Conservation (phyloP, 2,329 filamentous ascomycete species). For the Alternaria angustiovoidea region DNA sequence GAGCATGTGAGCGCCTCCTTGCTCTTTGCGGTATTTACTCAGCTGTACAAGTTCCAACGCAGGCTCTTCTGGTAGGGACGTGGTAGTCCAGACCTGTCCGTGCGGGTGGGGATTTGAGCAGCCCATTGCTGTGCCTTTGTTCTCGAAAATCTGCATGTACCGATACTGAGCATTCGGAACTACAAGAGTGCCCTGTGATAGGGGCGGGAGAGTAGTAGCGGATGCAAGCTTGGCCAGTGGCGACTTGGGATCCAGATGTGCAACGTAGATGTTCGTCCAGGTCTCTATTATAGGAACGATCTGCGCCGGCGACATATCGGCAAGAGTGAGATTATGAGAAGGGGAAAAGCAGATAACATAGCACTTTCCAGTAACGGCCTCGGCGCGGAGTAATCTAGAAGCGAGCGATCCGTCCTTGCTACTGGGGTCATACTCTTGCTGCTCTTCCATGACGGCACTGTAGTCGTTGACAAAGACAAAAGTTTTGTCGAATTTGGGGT, state of each 20-base stretch:
- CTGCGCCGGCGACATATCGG: constrained; percentile 79
- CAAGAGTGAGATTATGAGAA: constrained; percentile 88
- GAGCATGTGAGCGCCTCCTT: constrained; percentile 78
- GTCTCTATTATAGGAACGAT: constrained; percentile 86
- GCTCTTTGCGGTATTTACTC: constrained; percentile 76
- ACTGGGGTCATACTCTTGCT: constrained; percentile 75
- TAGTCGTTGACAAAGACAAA: constrained; percentile 98
- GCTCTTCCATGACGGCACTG: constrained; percentile 92
- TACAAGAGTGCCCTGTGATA: constrained; percentile 54
- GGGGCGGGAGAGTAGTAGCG: constrained; percentile 58
- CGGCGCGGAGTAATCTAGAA: constrained; percentile 78
- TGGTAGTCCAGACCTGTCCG: constrained; percentile 96
- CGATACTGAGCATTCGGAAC: constrained; percentile 78
- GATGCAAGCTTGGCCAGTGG: constrained; percentile 63
- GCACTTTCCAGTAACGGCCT: constrained; percentile 92
- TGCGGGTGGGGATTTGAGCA: constrained; percentile 99
- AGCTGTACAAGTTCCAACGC: constrained; percentile 79
- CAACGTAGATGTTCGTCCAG: constrained; percentile 90
- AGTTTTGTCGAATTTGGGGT: constrained; percentile 85
- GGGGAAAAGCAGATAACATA: constrained; percentile 96
- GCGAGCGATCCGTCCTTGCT: constrained; percentile 67
- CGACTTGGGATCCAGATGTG: constrained; percentile 77
- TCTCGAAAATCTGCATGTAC: constrained; percentile 99
- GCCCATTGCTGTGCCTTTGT: constrained; percentile 97
- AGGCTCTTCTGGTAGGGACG: constrained; percentile 88